Conservation (phyloP, 352 stramenopile genomes). For the Elongisporangium prolatum region DNA sequence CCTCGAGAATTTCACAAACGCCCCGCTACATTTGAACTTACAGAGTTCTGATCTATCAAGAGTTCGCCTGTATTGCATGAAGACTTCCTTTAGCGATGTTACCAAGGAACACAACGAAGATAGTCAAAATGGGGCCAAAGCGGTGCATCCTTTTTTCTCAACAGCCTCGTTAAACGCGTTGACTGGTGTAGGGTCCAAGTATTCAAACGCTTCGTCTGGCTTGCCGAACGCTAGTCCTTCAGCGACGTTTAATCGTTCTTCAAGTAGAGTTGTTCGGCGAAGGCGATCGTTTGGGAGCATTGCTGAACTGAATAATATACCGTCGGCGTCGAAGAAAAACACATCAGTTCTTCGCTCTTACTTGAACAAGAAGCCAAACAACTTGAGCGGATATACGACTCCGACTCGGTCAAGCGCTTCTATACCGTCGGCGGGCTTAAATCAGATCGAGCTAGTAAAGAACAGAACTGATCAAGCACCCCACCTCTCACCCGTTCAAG, state of each 20-base stretch:
- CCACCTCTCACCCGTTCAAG: conserved; percentile 1
- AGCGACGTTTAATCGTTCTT: conserved; percentile 3
- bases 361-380: conserved; percentile 36
- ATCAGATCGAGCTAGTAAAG: conserved; percentile 10
- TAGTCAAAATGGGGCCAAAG: conserved; percentile 3
- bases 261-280: conserved; percentile 45
- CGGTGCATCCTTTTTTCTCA: neutral
- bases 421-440: neutral
- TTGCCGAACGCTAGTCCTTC: neutral
- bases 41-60: conserved; percentile 70
- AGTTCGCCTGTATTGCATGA: conserved; percentile 73
- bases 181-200: neutral
- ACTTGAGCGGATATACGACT: neutral
- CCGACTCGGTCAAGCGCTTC: neutral
- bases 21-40: conserved; percentile 69
- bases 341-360: conserved; percentile 46
- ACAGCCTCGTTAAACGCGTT: neutral
- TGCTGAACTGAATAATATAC: conserved; percentile 40
- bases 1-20: conserved; percentile 86
- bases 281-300: conserved; percentile 70
- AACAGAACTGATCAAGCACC: conserved; percentile 8
- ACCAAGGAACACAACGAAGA: conserved; percentile 1
- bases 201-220: neutral
- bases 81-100: conserved; percentile 30
- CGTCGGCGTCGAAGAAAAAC: conserved; percentile 33